These are phyloP conservation scores for Debaryomyces hansenii DNA, from an alignment of 805 yeast genomes.

Conservation along the genomic window DNA sequence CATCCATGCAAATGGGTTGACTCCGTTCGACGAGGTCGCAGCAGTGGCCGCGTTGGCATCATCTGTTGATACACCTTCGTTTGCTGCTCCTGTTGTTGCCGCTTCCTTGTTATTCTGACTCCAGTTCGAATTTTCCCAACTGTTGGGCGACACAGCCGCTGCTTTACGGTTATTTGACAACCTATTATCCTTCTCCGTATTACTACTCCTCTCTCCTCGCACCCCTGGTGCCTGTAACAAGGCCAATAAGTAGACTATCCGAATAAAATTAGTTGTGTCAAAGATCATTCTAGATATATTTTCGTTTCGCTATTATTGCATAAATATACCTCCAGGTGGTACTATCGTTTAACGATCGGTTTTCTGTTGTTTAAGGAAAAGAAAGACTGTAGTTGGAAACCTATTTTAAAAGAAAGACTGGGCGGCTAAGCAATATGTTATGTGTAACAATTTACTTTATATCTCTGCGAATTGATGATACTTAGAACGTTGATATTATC, in stretches of 20 bases:
- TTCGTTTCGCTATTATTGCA: background rate
- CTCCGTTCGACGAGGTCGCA: background rate
- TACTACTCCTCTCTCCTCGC: too few species aligned
- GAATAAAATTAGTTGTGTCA: background rate
- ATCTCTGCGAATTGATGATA: background rate
- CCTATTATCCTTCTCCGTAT: too few species aligned
- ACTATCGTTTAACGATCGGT: background rate
- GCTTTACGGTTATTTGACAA: background rate
- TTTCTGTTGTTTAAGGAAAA: conserved; percentile 1
- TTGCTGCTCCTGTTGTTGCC: background rate
- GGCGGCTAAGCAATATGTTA: background rate
- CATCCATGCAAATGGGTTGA: background rate
- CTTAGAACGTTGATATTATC: background rate
- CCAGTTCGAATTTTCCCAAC: background rate
- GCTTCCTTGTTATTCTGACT: background rate
- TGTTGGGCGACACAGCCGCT: background rate
- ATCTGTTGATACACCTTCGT: background rate
- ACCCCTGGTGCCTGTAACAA: background rate
- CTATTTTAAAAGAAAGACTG: background rate
- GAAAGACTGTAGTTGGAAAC: conserved; percentile 12
- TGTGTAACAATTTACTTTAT: background rate
- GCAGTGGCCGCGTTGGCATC: background rate
- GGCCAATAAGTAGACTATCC: background rate
- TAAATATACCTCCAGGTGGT: background rate
- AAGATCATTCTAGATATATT: background rate